These are phyloP conservation scores for Dothistroma pini DNA, from an alignment of 2,329 filamentous ascomycete species.

Conservation along the genomic window DNA sequence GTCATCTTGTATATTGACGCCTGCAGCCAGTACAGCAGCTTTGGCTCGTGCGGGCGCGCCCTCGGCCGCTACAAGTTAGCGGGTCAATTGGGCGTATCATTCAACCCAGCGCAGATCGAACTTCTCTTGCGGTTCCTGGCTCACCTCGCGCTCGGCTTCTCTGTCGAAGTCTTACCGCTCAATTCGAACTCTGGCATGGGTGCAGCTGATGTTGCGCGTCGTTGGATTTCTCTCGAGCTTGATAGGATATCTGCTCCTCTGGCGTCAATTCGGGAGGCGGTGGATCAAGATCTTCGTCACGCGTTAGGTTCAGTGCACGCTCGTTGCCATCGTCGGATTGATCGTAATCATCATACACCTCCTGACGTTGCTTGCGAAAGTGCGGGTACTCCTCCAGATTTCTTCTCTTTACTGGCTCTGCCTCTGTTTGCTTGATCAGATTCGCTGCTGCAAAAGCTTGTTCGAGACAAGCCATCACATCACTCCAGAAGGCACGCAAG, in stretches of 20 bases:
- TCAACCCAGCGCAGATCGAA: conserved; percentile 17
- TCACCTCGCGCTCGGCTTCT: not conserved
- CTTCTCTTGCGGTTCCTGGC: not conserved
- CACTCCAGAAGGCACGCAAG: too few relatives aligned
- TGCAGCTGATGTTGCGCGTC: not conserved
- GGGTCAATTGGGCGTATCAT: conserved; percentile 6
- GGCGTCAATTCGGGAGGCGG: not conserved
- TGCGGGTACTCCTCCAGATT: too few relatives aligned
- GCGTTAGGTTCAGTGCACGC: not conserved
- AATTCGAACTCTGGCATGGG: not conserved
- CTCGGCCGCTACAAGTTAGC: conserved; percentile 14
- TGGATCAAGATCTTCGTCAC: not conserved
- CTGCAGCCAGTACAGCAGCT: conserved; percentile 5
- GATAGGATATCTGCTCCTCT: not conserved
- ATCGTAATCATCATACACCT: too few relatives aligned
- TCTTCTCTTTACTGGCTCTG: too few relatives aligned
- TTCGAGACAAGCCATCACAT: too few relatives aligned
- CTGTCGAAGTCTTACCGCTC: not conserved
- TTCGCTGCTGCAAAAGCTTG: too few relatives aligned
- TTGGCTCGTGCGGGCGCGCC: conserved; percentile 7
- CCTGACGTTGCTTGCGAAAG: too few relatives aligned
- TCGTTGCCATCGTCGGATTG: not conserved
- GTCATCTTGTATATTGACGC: not conserved
- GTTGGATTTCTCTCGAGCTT: not conserved
- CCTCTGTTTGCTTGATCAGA: too few relatives aligned